A percentile compares a stretch with the other conserved stretches of the same genome.
These are phyloP conservation scores for Rubroboletus pulcherrimus DNA, from an alignment of 768 basidiomycete genomes.

Conservation along the genomic window DNA sequence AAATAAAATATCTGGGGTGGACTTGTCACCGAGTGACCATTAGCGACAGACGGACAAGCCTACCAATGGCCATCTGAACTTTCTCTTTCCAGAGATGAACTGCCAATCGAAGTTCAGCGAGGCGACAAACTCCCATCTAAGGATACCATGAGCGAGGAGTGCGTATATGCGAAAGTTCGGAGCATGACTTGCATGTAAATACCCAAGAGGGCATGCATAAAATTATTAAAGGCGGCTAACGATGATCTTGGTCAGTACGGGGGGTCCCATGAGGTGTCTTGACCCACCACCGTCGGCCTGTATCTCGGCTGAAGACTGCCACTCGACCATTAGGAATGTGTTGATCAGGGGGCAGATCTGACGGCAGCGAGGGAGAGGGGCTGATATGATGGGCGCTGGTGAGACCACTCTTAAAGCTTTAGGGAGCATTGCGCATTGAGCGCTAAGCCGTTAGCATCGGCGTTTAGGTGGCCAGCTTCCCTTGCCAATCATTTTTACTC, in stretches of 20 bases:
- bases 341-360: constrained; percentile 4
- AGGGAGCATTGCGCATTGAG: not conserved
- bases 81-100: constrained; percentile 51
- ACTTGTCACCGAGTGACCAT: not conserved
- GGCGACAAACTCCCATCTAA: constrained; percentile 65
- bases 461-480: constrained; percentile 14
- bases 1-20: constrained; percentile 59
- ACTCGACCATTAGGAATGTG: constrained; percentile 47
- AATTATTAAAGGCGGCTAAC: constrained; percentile 39
- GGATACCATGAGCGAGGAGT: not conserved
- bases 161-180: constrained; percentile 5
- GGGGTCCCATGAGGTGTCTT: not conserved
- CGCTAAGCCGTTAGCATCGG: constrained; percentile 4
- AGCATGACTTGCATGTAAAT: constrained; percentile 51
- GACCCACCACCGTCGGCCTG: constrained; percentile 43
- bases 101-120: constrained; percentile 65
- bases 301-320: constrained; percentile 49
- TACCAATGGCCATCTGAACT: constrained; percentile 69
- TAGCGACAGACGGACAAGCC: not conserved
- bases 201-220: constrained; percentile 59
- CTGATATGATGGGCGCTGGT: not conserved
- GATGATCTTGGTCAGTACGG: constrained; percentile 7
- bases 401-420: constrained; percentile 4
- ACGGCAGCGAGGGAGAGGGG: not conserved
- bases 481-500: constrained; percentile 6